These are phyloP conservation scores for Colletotrichum gloeosporioides DNA, from an alignment of 2,329 filamentous ascomycete genomes.

Conservation along the genomic window DNA sequence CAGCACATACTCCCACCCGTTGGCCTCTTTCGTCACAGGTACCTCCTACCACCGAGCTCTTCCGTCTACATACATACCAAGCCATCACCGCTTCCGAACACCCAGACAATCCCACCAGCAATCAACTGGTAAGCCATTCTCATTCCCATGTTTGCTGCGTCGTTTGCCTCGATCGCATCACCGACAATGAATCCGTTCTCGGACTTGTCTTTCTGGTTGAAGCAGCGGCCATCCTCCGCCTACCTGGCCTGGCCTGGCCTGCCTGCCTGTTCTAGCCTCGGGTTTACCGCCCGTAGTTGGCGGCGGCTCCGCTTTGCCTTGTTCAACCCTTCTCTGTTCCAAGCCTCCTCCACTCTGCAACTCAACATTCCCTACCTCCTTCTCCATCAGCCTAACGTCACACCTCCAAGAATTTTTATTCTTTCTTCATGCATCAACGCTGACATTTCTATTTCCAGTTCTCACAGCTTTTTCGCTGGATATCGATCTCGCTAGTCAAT, in stretches of 20 bases:
- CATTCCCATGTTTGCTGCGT: not conserved
- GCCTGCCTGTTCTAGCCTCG: not conserved
- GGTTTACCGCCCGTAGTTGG: not conserved
- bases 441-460: not conserved
- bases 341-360: constrained; percentile 22
- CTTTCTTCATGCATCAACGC: not conserved
- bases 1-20: not conserved
- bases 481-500: not conserved
- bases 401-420: not conserved
- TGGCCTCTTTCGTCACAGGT: constrained; percentile 20
- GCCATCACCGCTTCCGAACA: constrained; percentile 20
- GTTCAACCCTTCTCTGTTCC: constrained; percentile 14
- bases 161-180: not conserved
- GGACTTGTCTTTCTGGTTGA: not conserved
- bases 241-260: not conserved
- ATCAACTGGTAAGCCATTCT: not conserved
- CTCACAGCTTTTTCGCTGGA: not conserved
- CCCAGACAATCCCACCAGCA: not conserved
- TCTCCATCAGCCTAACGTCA: not conserved
- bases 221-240: not conserved
- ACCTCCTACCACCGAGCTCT: not conserved
- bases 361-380: constrained; percentile 5
- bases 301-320: constrained; percentile 17
- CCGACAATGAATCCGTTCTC: not conserved
- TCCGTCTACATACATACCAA: not conserved